phyloP scores from a whole-genome alignment of 148 eudicot genomes.

The Silene uniflora region DNA sequence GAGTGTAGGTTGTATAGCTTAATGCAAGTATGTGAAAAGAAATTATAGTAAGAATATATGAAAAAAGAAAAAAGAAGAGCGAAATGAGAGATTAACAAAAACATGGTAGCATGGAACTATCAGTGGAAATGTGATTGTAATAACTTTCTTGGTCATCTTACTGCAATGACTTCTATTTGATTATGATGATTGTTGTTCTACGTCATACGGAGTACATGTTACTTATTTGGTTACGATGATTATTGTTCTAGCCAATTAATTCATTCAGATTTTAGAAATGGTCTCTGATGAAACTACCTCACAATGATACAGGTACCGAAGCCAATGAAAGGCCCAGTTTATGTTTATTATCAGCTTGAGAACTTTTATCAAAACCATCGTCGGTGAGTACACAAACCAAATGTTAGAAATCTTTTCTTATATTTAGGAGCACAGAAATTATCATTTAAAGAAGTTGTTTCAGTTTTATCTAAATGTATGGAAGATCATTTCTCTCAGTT shows the following conservation, averaged over 20 bases:
- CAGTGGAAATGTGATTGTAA: no score
- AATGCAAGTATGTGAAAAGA: no score
- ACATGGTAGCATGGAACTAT: no score
- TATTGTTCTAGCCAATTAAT: background rate
- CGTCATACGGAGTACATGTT: no score
- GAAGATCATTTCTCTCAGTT: background rate
- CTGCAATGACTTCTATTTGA: no score
- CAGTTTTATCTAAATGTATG: background rate
- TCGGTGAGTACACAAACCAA: conserved; percentile 31
- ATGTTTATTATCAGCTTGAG: conserved; percentile 65
- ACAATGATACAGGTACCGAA: conserved; percentile 54
- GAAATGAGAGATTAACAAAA: no score
- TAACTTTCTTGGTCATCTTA: no score
- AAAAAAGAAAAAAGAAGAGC: no score
- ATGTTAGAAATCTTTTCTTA: background rate
- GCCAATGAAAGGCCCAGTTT: conserved; percentile 70
- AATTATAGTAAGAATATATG: no score
- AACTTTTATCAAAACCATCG: conserved; percentile 69
- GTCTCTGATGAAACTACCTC: background rate
- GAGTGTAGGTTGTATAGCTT: no score
- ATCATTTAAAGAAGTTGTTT: background rate
- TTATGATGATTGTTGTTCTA: no score
- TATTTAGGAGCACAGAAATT: background rate
- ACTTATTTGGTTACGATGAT: no score
- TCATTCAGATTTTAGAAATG: background rate